Evolutionary conservation across 2,329 filamentous ascomycete species (phyloP), one percentile per base, ranked within the genome.

Genomic region (Sarocladium oryzae): DNA sequence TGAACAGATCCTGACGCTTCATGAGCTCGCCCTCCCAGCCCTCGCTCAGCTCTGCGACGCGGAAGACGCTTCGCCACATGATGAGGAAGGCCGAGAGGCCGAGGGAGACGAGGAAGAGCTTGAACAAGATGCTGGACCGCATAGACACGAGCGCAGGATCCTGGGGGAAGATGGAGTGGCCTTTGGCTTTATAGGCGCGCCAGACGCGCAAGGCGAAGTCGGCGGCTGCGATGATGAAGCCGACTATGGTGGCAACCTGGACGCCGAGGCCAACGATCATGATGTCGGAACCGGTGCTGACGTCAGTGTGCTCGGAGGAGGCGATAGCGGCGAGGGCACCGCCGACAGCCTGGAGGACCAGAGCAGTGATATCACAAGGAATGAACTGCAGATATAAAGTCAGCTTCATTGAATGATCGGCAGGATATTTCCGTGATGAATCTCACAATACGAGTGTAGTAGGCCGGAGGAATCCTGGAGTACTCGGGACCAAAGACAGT

Each of bases 191-290:
- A 56, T 67, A 58, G 52, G 69, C 64, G 36, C 59, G 62, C 54
- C 61, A 53, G n/a, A 67, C 67, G 52, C 73, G 69, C 43, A 70
- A 56, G n/a, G 66, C 66, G 59, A 80, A 81, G 59, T 78, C 75
- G 84, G 58, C 82, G 76, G 51, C 63, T 28, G 10, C 21, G 58
- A 57, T 23, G 46, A 77, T 74, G 69, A 86, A 86, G 52, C 74
- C 61, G 37, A 72, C 56, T 32, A 84, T 69, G 4, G 78, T 81
- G 53, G 74, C 64, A 38, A 85, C 82, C 58, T 86, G 82, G 61
- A 78, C 79, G 16, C 72, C 63, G 0, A 86, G 73, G 28, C 84
- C 84, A 4, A 79, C 79, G n/a, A 86, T 72, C 75, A 82, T 83
- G 65, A 85, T 76, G 59, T 71, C 54, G 48, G 70, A 61, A 52